Evolutionary conservation across 306 rosid species (phyloP), one percentile per base, ranked within the genome.

Genomic region (Vicia villosa): DNA sequence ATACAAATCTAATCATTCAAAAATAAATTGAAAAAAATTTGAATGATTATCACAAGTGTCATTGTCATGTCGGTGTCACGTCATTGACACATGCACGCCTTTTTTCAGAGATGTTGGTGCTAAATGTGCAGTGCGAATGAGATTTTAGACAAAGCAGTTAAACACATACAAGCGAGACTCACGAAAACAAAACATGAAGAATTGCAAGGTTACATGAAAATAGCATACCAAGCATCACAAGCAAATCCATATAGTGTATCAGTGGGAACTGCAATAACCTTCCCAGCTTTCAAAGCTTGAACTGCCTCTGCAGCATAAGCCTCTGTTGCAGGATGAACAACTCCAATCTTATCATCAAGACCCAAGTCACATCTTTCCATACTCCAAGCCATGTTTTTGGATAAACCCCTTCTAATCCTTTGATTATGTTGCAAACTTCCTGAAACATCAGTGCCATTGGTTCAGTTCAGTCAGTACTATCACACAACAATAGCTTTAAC

Each of bases 191-290:
- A 30, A 20, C 13, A 11, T 9, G 40, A 59, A 32, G 8, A 38
- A 63, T 9, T 61, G 21, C 8, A 38, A 41, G 32, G 36, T 46
- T 49, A 78, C 2, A 43, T 6, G 22, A 4, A 56, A 70, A 68
- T 30, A 41, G 12, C 86, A 79, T 89, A 91, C 96, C 95, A 89
- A 64, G 96, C 97, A 78, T 92, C 95, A 70, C 97, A 92, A 70
- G 96, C 92, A 75, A 92, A 86, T 42, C 97, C 96, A 59, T 92
- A 91, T 7, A 92, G 82, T 9, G 98, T 92, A 79, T 92, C 96
- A n/a, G 92, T 89, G 68, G 98, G 96, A 26, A 92, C 92, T 0
- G 91, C 95, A 65, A 89, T 87, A 76, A 89, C 81, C 73, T 84
- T 83, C 10, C 92, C 95, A 30, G 79, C 83, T 78, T 81, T 81